Percentiles rank a stretch among this genome's conserved stretches.
Conservation (phyloP, 2,329 filamentous ascomycete genomes). For the Cryphonectria radicalis region DNA sequence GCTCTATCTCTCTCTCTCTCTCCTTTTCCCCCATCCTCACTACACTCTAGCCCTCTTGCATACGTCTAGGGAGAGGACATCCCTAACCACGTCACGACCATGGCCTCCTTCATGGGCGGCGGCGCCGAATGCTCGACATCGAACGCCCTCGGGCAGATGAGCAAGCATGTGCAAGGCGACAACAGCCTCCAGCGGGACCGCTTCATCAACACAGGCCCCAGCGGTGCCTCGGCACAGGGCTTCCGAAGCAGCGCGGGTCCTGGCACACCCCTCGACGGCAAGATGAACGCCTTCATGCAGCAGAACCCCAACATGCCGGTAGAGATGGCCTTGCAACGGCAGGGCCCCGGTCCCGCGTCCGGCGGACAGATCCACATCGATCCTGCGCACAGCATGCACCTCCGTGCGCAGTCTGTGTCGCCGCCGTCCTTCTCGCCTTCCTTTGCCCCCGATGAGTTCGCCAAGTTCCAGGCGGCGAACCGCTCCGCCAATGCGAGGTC, state of each 20-base stretch:
- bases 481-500: constrained; percentile 55
- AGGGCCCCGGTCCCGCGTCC: constrained; percentile 32
- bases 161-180: constrained; percentile 96
- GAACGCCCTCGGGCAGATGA: constrained; percentile 96
- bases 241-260: constrained; percentile 26
- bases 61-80: neutral
- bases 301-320: constrained; percentile 64
- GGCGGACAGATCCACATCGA: constrained; percentile 49
- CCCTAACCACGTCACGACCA: constrained; percentile 29
- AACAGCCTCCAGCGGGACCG: constrained; percentile 92
- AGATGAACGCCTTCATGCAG: constrained; percentile 94
- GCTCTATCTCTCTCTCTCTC: too few relatives aligned
- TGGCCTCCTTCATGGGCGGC: constrained; percentile 87
- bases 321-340: constrained; percentile 46
- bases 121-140: constrained; percentile 96
- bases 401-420: constrained; percentile 58
- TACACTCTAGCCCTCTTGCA: neutral
- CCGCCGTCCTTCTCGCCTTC: constrained; percentile 63
- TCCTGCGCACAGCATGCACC: constrained; percentile 49
- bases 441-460: constrained; percentile 85
- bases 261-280: constrained; percentile 27
- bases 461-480: constrained; percentile 79
- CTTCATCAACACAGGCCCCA: constrained; percentile 75
- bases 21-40: neutral
- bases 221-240: constrained; percentile 35